Base-by-base conservation (phyloP, 1,139 yeast genomes). In the Arxiozyma telluris region DNA sequence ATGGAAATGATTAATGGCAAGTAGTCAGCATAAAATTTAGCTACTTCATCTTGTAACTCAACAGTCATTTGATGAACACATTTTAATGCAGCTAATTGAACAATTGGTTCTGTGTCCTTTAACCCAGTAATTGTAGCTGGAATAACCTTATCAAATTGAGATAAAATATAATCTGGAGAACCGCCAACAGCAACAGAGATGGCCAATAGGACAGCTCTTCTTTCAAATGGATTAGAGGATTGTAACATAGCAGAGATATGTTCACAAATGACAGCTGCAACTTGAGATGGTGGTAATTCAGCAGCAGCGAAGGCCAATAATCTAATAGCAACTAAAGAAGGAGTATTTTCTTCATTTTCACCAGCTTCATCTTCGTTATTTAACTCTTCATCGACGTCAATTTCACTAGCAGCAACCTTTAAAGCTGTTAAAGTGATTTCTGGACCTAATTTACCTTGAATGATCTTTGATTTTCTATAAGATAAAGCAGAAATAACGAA, bases 241-340 rank as follows among this genome's bases (percentile, higher is more conserved):
- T 75, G 70, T 61, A 87, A 76, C 77, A 86, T 76, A 51, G 78
- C 67, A 51, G 84, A 83, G 61, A 89, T 73, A 59, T 80, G 79
- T 59, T 83, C 88, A 59, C 91, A 77, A 58, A 93, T 78, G 54
- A 96, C 93, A 58, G 77, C 79, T 61, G 90, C 82, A 56, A 88
- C 96, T 71, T 93, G 98, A 50, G 90, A 80, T 53, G 98, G 96
- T 53, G 98, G 96, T 64, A 94, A 77, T 66, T 85, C 89, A 49
- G 84, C 78, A 27, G 98, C 80, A 63, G 93, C 81, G 65, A 82
- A 80, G 54, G 91, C 87, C 54, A 93, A 72, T 60, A 93, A 76
- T 73, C 96, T 82, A 64, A 90, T 79, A 22, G 96, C 96, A 63
- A 89, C 79, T 53, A 85, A 73, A 42, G 84, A 74, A 57, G 96